Evolutionary conservation across 2,329 filamentous ascomycete genomes (phyloP), one percentile per base, ranked within the genome.

Genomic region (Ilyonectria mors-panacis): DNA sequence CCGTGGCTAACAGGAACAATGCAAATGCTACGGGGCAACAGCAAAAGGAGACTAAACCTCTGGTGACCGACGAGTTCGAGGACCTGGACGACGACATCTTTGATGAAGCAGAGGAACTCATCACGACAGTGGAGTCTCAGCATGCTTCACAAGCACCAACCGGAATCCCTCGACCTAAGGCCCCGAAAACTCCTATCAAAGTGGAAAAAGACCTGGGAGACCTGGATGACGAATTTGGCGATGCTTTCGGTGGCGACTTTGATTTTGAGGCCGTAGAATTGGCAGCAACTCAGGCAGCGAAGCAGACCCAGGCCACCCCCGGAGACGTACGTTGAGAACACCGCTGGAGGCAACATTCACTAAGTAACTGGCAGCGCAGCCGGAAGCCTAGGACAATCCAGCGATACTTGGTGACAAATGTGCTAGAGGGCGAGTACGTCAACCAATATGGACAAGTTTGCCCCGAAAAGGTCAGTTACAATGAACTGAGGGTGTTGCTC

Each of bases 181-280:
- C 42, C n/a, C 51, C n/a, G 37, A 21, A 42, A 13, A 10, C n/a
- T 3, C 10, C 23, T 47, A 19, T 26, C 7, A 58, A 63, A n/a
- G 17, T 47, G 1, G 55, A 65, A 7, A 64, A 66, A 12, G 60
- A 59, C 13, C 45, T 55, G 28, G 64, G 53, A 8, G 68, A 75
- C 60, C 63, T 69, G 53, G 72, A 76, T 58, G 77, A 81, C 61
- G 80, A 82, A 28, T 78, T 83, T 73, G 78, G 78, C 23, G 80
- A 81, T 37, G 78, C 78, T 56, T 90, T 87, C 72, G 92, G 89
- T 65, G 93, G 94, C 81, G 94, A 89, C 73, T 86, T 90, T 79
- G 94, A 97, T 79, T 92, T 94, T 76, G 93, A 95, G 74, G 90
- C 92, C 67, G 91, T 90, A 70, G 92, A 94, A 81, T 82, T 91